Percentiles rank a stretch among this genome's conserved stretches.
These are phyloP conservation scores for Colletotrichum orchidophilum DNA, from an alignment of 2,329 filamentous ascomycete genomes.

Conservation along the genomic window DNA sequence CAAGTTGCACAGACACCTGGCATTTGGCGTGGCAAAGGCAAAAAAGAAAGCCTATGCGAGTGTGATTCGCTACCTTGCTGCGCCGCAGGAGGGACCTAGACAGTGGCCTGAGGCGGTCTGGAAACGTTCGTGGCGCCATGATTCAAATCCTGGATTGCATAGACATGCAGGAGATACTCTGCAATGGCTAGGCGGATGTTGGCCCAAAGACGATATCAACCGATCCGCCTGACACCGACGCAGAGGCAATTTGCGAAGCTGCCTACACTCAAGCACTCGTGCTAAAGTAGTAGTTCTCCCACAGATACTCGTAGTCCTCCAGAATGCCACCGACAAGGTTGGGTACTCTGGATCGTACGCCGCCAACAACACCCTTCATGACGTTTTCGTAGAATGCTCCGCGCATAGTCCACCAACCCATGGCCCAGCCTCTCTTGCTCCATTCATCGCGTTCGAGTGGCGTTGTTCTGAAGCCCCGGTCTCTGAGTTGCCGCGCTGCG, in stretches of 20 bases:
- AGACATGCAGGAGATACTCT: not conserved
- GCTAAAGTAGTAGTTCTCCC: conserved; percentile 97
- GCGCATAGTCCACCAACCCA: conserved; percentile 96
- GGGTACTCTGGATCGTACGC: conserved; percentile 79
- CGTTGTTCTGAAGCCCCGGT: conserved; percentile 82
- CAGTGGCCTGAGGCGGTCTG: conserved; percentile 5
- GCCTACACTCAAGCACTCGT: conserved; percentile 53
- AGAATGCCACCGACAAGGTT: conserved; percentile 85
- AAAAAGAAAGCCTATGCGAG: conserved; percentile 7
- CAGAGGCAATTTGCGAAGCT: not conserved
- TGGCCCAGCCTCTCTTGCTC: conserved; percentile 85
- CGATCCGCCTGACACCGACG: not conserved
- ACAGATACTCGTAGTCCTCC: conserved; percentile 97
- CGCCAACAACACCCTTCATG: conserved; percentile 78
- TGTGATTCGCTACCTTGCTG: not conserved
- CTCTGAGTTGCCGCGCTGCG: conserved; percentile 82
- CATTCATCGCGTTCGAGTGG: conserved; percentile 91
- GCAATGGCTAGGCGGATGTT: not conserved
- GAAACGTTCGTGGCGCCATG: not conserved
- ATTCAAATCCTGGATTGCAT: not conserved
- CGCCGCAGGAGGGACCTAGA: not conserved
- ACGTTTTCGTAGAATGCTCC: conserved; percentile 97
- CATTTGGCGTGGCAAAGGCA: not conserved
- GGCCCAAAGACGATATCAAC: not conserved
- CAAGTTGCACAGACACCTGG: not conserved